Percentiles rank a stretch among this genome's conserved stretches.
phyloP scores from a whole-genome alignment of 371 early-diverging fungal genomes.

The Rhizomucor pusillus region DNA sequence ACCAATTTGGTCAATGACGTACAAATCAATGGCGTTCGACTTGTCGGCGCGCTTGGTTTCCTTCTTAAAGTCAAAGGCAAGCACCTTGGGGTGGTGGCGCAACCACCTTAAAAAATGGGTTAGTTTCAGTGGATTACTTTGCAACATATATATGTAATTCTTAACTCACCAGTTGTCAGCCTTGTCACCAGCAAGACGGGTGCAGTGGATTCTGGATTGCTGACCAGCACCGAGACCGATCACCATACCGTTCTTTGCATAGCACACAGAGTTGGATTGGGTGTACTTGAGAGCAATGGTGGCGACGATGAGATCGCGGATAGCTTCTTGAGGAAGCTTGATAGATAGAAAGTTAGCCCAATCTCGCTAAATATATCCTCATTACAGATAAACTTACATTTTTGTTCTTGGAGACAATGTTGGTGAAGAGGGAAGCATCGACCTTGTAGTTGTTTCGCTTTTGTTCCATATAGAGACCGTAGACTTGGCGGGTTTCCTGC shows the following conservation, averaged over 20 bases:
- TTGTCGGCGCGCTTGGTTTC: conserved; percentile 91
- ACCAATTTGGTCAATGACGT: conserved; percentile 83
- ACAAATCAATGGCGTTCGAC: conserved; percentile 96
- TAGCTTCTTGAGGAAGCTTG: conserved; percentile 67
- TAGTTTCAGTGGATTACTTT: background rate
- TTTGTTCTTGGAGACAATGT: conserved; percentile 82
- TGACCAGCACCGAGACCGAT: conserved; percentile 98
- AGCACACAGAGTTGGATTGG: conserved; percentile 97
- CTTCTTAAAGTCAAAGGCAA: conserved; percentile 83
- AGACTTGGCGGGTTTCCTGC: conserved; percentile 91
- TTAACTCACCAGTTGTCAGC: conserved; percentile 85
- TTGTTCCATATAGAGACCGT: conserved; percentile 89
- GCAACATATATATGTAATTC: background rate
- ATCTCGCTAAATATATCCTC: background rate
- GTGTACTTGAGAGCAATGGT: conserved; percentile 97
- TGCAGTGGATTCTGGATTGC: conserved; percentile 97
- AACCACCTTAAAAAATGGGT: conserved; percentile 55
- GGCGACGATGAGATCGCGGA: conserved; percentile 91
- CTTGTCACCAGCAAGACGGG: conserved; percentile 97
- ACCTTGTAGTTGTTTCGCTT: conserved; percentile 85
- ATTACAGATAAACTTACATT: conserved; percentile 35
- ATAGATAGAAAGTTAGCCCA: too few relatives aligned
- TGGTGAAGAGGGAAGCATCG: conserved; percentile 69
- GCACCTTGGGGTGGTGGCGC: conserved; percentile 92
- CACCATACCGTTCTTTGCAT: conserved; percentile 97